Conservation (phyloP, 805 yeast species). For the Metschnikowia sp. region DNA sequence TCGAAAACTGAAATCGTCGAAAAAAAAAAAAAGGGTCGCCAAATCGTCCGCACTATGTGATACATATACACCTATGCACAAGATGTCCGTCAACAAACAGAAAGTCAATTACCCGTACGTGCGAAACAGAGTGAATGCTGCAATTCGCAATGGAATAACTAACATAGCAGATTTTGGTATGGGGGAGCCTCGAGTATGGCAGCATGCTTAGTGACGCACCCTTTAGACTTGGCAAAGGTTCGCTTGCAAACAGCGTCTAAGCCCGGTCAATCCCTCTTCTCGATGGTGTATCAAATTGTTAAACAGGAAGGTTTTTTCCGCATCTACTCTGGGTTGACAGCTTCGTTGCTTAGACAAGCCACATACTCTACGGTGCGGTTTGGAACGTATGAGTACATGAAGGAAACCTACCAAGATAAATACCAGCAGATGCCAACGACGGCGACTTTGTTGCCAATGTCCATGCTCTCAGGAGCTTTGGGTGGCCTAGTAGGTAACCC, state of each 20-base stretch:
- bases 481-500: constrained; percentile 91
- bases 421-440: constrained; percentile 51
- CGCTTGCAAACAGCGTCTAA: constrained; percentile 73
- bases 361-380: constrained; percentile 85
- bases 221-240: constrained; percentile 83
- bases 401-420: constrained; percentile 45
- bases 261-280: constrained; percentile 60
- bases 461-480: constrained; percentile 80
- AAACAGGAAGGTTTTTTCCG: constrained; percentile 64
- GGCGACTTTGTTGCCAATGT: constrained; percentile 61
- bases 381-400: constrained; percentile 78
- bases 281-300: constrained; percentile 59
- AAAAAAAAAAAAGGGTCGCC: not conserved
- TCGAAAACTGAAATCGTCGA: not conserved
- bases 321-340: constrained; percentile 78
- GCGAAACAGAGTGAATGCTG: not conserved
- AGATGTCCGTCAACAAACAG: constrained; percentile 15
- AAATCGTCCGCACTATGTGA: too few relatives aligned
- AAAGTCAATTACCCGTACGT: constrained; percentile 22
- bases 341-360: constrained; percentile 79
- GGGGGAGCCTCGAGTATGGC: constrained; percentile 69
- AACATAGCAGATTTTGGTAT: constrained; percentile 48
- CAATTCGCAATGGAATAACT: not conserved
- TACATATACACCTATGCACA: not conserved
- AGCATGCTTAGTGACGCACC: constrained; percentile 72